Conservation (phyloP, 192 early-diverging fungal species). For the Podila minutissima region DNA sequence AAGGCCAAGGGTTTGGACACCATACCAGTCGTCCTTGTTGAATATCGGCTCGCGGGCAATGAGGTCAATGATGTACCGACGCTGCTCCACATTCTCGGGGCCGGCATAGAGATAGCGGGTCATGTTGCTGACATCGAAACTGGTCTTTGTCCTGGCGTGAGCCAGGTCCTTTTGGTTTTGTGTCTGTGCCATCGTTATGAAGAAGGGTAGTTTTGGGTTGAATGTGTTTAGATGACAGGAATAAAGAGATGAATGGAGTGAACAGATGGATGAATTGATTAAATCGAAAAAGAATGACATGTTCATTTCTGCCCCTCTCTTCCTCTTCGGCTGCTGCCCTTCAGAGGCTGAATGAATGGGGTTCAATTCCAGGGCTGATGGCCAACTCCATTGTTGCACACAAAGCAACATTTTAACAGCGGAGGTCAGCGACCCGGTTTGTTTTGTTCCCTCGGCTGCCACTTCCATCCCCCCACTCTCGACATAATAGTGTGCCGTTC, state of each 20-base stretch:
- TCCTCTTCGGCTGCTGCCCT: too few species aligned
- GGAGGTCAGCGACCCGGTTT: too few species aligned
- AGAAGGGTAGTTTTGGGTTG: not conserved
- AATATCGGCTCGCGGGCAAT: conserved; percentile 43
- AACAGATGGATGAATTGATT: too few species aligned
- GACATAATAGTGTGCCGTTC: too few species aligned
- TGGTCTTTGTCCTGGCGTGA: conserved; percentile 72
- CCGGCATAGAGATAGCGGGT: conserved; percentile 82
- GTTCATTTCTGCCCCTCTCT: too few species aligned
- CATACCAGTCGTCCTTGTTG: conserved; percentile 46
- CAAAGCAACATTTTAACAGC: too few species aligned
- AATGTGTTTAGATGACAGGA: not conserved
- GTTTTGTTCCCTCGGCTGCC: too few species aligned
- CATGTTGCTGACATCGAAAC: conserved; percentile 78
- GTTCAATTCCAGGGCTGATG: too few species aligned
- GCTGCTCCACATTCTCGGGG: conserved; percentile 40
- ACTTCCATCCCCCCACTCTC: too few species aligned
- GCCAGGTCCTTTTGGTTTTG: conserved; percentile 57
- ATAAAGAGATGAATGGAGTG: not conserved
- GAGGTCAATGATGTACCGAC: conserved; percentile 37
- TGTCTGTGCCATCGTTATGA: conserved; percentile 15
- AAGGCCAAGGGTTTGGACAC: not conserved
- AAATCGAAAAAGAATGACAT: too few species aligned
- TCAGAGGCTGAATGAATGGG: too few species aligned
- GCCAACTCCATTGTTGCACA: too few species aligned